Conservation (phyloP, 768 basidiomycete species). For the Cystobasidiopsis lactophilus region DNA sequence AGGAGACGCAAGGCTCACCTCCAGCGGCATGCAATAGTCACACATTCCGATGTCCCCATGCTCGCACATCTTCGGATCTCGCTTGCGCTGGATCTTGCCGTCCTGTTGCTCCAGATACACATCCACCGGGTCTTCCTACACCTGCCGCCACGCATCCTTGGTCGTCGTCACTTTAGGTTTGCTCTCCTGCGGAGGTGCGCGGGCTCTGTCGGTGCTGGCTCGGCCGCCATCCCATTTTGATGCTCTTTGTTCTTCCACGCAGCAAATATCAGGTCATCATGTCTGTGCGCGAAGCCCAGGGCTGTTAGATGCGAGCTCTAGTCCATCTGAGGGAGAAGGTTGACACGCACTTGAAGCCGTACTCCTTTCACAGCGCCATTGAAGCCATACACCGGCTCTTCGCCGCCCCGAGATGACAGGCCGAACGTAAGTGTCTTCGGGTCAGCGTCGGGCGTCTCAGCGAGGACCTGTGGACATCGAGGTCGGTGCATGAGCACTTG, state of each 20-base stretch:
- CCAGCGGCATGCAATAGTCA: slow-evolving; percentile 96
- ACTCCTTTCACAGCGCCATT: slow-evolving; percentile 33
- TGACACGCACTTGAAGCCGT: slow-evolving; percentile 83
- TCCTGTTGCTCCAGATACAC: slow-evolving; percentile 58
- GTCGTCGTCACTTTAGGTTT: too few relatives aligned
- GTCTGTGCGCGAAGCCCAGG: slow-evolving; percentile 32
- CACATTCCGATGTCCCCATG: slow-evolving; percentile 95
- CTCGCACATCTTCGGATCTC: slow-evolving; percentile 71
- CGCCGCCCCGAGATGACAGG: slow-evolving; percentile 75
- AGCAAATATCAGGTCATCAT: slow-evolving; percentile 81
- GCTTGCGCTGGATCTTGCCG: slow-evolving; percentile 65
- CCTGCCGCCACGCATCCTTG: slow-evolving; percentile 47
- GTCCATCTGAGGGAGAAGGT: too few relatives aligned
- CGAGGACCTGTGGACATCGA: too few relatives aligned
- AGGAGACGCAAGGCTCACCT: slow-evolving; percentile 27
- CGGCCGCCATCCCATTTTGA: slow-evolving; percentile 14
- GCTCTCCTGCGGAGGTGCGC: slow-evolving; percentile 16
- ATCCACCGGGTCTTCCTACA: slow-evolving; percentile 65
- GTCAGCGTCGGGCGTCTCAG: slow-evolving; percentile 49
- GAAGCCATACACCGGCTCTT: slow-evolving; percentile 29
- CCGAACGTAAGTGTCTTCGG: slow-evolving; percentile 54
- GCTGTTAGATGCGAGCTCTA: not conserved
- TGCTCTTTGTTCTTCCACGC: slow-evolving; percentile 30
- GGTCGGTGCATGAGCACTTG: too few relatives aligned
- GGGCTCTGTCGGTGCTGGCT: slow-evolving; percentile 19